phyloP scores from a whole-genome alignment of 2,329 filamentous ascomycete genomes.

The Aplosporella prunicola region DNA sequence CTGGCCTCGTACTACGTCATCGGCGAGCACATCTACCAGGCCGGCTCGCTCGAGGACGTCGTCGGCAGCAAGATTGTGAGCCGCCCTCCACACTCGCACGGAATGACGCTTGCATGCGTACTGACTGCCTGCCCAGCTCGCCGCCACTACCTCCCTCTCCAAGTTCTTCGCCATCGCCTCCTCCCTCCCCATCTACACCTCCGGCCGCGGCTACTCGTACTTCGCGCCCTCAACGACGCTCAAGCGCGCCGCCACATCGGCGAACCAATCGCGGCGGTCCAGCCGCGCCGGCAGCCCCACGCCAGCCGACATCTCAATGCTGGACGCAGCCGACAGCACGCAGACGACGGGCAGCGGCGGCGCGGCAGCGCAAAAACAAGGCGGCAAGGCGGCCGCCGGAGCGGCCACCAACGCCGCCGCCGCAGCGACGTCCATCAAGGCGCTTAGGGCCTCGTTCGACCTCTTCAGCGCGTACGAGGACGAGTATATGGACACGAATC shows the following conservation, averaged over 20 bases:
- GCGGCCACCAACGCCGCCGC: slow-evolving; percentile 3
- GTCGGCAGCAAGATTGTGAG: slow-evolving; percentile 44
- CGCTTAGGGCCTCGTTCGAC: slow-evolving; percentile 37
- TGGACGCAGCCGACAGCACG: slow-evolving; percentile 15
- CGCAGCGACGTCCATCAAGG: slow-evolving; percentile 18
- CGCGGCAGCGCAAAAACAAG: slow-evolving; percentile 10
- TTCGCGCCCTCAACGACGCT: slow-evolving; percentile 39
- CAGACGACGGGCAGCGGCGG: slow-evolving; percentile 16
- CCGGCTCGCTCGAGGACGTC: slow-evolving; percentile 50
- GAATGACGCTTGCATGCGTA: no score
- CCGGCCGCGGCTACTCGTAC: slow-evolving; percentile 52
- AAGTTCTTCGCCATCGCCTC: slow-evolving; percentile 46
- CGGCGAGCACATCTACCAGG: slow-evolving; percentile 52
- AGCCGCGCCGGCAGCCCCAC: slow-evolving; percentile 29
- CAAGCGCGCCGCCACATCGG: slow-evolving; percentile 13
- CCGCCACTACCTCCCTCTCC: slow-evolving; percentile 46
- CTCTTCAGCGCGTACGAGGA: slow-evolving; percentile 46
- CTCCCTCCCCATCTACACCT: slow-evolving; percentile 47
- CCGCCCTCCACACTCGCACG: slow-evolving; percentile 8
- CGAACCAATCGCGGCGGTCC: slow-evolving; percentile 25
- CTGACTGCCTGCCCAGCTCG: slow-evolving; percentile 33
- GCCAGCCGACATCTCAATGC: slow-evolving; percentile 18
- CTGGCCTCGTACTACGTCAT: slow-evolving; percentile 52
- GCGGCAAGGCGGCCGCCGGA: background rate
- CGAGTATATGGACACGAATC: slow-evolving; percentile 57